Percentiles rank a stretch among this genome's conserved stretches.
These are phyloP conservation scores for Tolypocladium guangdongense DNA, from an alignment of 2,329 filamentous ascomycete genomes.

Conservation along the genomic window DNA sequence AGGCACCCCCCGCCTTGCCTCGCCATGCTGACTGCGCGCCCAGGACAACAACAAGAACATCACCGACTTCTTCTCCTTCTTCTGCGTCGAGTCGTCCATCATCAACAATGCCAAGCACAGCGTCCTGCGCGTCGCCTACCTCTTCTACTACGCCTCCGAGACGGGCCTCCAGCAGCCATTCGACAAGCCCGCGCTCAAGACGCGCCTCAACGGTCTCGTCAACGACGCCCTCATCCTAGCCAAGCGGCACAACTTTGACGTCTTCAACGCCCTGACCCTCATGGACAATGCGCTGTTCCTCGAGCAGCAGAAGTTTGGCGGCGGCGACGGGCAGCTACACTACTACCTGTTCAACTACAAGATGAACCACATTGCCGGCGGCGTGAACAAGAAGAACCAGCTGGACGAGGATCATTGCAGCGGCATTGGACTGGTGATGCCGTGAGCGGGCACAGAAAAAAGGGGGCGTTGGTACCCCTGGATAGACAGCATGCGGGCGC, in stretches of 20 bases:
- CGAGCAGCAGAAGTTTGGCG: conserved; percentile 86
- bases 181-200: conserved; percentile 52
- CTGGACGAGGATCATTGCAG: conserved; percentile 70
- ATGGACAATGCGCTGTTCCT: conserved; percentile 93
- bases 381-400: conserved; percentile 68
- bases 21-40: neutral
- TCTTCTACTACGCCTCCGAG: conserved; percentile 94
- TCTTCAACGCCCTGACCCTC: conserved; percentile 90
- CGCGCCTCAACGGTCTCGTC: conserved; percentile 69
- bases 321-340: conserved; percentile 87
- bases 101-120: conserved; percentile 72
- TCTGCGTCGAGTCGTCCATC: conserved; percentile 85
- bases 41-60: conserved; percentile 61
- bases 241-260: conserved; percentile 78
- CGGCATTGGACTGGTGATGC: conserved; percentile 83
- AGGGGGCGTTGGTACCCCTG: neutral
- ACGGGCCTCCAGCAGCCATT: conserved; percentile 51
- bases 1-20: neutral
- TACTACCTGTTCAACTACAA: conserved; percentile 98
- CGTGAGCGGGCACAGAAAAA: conserved; percentile 16
- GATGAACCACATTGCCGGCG: conserved; percentile 72
- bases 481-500: neutral
- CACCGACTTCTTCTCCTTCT: conserved; percentile 96
- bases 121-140: conserved; percentile 78
- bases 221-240: conserved; percentile 80